Conservation (phyloP, 257 asterid species). For the Solanum appendiculatum region DNA sequence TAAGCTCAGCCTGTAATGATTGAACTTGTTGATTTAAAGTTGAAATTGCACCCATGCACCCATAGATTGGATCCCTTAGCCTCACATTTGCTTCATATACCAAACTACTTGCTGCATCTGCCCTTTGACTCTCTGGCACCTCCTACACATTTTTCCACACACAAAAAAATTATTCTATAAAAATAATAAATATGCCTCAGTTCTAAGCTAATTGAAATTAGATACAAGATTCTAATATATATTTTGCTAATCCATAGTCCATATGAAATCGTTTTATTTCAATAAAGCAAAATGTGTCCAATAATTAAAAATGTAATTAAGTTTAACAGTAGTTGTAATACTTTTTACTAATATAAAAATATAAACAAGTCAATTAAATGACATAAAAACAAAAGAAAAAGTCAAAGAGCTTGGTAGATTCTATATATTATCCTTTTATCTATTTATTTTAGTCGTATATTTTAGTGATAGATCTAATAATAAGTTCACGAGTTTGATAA, state of each 20-base stretch:
- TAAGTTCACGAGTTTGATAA: neutral
- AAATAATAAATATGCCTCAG: neutral
- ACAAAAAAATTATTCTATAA: neutral
- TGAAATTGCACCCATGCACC: conserved; percentile 94
- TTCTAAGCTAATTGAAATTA: neutral
- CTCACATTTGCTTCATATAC: conserved; percentile 89
- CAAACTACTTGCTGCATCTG: conserved; percentile 81
- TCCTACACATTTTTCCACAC: conserved; percentile 31
- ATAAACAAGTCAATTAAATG: neutral
- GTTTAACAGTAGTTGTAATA: neutral
- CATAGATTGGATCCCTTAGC: conserved; percentile 83
- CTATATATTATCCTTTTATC: neutral
- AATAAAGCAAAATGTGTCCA: neutral
- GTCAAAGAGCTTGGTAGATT: neutral
- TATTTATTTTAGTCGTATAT: neutral
- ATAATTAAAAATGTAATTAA: neutral
- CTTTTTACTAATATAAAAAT: neutral
- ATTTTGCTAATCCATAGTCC: neutral
- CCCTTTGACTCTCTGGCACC: conserved; percentile 66
- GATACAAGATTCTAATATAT: neutral
- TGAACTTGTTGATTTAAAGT: conserved; percentile 74
- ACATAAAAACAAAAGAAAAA: neutral
- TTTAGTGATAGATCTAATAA: neutral
- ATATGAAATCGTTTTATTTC: neutral
- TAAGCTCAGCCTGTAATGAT: conserved; percentile 58